Conservation (phyloP, 1,284 basidiomycete genomes). For the Pseudozyma flocculosa region DNA sequence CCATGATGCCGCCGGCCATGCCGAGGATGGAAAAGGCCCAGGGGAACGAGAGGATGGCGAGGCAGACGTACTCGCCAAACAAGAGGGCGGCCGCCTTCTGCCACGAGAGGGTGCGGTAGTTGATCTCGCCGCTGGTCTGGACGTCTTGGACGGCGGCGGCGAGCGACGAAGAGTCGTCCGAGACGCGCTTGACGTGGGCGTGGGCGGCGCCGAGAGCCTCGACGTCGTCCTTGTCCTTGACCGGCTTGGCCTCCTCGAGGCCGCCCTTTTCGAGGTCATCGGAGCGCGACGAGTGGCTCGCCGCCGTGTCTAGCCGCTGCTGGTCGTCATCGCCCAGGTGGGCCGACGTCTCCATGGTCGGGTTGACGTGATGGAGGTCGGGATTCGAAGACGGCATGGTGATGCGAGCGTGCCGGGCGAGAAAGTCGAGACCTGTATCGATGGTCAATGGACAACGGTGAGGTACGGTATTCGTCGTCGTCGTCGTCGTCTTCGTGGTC, state of each 20-base stretch:
- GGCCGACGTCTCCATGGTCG: no score
- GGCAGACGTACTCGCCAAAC: conserved; percentile 50
- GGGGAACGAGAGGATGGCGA: conserved; percentile 49
- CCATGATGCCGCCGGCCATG: conserved; percentile 49
- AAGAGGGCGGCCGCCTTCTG: conserved; percentile 41
- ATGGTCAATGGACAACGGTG: no score
- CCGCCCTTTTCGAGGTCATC: conserved; percentile 27
- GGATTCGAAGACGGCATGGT: no score
- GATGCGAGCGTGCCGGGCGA: no score
- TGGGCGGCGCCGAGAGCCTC: conserved; percentile 8
- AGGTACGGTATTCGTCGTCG: no score
- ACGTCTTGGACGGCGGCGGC: conserved; percentile 19
- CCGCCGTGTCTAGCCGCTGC: no score
- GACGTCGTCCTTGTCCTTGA: conserved; percentile 2
- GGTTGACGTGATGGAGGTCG: no score
- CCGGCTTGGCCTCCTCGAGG: no score
- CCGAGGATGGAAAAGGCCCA: conserved; percentile 46
- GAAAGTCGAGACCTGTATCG: no score
- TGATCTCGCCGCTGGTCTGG: conserved; percentile 36
- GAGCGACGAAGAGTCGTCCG: conserved; percentile 9
- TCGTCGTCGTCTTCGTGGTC: no score
- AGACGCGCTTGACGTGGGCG: conserved; percentile 20
- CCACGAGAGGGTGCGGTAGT: conserved; percentile 45
- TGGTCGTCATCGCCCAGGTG: no score
- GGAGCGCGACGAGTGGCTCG: no score